Conservation (phyloP, 1,139 yeast genomes). For the Pichia sp. region DNA sequence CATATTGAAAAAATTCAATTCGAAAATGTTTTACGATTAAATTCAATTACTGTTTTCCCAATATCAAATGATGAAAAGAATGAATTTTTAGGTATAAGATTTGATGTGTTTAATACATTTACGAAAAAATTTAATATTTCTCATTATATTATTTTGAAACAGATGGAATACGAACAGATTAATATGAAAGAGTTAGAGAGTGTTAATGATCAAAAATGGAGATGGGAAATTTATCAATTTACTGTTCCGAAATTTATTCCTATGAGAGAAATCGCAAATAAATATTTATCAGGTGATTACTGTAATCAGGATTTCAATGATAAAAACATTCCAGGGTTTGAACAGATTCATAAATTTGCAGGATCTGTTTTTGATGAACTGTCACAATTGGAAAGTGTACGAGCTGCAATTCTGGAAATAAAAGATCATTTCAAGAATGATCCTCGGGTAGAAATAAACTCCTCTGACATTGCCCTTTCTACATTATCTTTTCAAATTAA, state of each 20-base stretch:
- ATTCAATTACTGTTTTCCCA: constrained; percentile 43
- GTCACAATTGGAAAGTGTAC: too few relatives aligned
- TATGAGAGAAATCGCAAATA: constrained; percentile 17
- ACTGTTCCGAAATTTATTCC: constrained; percentile 39
- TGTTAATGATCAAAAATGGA: constrained; percentile 20
- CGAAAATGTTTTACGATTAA: constrained; percentile 38
- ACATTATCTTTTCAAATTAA: too few relatives aligned
- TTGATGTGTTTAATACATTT: constrained; percentile 36
- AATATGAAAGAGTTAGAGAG: constrained; percentile 16
- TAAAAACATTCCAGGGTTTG: constrained; percentile 1
- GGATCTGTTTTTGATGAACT: too few relatives aligned
- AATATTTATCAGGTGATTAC: constrained; percentile 10
- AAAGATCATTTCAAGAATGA: too few relatives aligned
- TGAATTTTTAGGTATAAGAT: constrained; percentile 36
- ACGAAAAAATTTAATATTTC: constrained; percentile 32
- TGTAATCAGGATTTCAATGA: too few relatives aligned
- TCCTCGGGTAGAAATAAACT: too few relatives aligned
- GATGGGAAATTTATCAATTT: constrained; percentile 36
- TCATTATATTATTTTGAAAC: constrained; percentile 36
- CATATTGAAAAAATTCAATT: constrained; percentile 23
- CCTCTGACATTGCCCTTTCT: too few relatives aligned
- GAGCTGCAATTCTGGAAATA: too few relatives aligned
- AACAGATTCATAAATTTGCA: constrained; percentile 20
- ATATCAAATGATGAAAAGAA: constrained; percentile 22
- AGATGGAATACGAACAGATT: constrained; percentile 14